These are phyloP conservation scores for Ogataea ramenticola DNA, from an alignment of 805 yeast species.

Conservation along the genomic window DNA sequence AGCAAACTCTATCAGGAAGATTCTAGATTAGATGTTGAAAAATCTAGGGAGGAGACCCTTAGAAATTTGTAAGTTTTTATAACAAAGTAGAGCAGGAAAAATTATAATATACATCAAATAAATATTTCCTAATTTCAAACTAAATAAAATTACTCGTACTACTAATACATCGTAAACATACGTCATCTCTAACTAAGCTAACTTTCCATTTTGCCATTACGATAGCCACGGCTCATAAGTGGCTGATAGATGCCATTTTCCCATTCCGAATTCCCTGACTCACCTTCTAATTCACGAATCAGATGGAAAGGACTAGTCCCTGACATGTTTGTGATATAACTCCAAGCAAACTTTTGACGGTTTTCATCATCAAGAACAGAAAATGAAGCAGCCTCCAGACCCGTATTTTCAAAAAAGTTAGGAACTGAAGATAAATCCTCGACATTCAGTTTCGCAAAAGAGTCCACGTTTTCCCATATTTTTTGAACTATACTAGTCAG, in stretches of 20 bases:
- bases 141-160: too few species aligned
- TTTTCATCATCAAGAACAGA: neutral
- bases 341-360: neutral
- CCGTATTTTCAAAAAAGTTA: neutral
- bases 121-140: too few species aligned
- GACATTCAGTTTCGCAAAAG: neutral
- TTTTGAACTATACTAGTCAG: too few species aligned
- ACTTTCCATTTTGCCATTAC: too few species aligned
- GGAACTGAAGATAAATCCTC: neutral
- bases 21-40: neutral
- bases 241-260: neutral
- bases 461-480: neutral
- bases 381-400: neutral
- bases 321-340: neutral
- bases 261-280: neutral
- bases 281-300: neutral
- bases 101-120: too few species aligned
- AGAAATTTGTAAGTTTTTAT: neutral
- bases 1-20: constrained; percentile 2
- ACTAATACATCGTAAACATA: too few species aligned
- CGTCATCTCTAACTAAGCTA: too few species aligned
- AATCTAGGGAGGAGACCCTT: constrained; percentile 1
- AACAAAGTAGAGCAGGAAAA: too few species aligned
- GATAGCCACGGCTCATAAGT: too few species aligned
- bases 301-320: neutral